These are phyloP conservation scores for Phytopythium helicoides DNA, from an alignment of 352 stramenopile genomes.

Conservation along the genomic window DNA sequence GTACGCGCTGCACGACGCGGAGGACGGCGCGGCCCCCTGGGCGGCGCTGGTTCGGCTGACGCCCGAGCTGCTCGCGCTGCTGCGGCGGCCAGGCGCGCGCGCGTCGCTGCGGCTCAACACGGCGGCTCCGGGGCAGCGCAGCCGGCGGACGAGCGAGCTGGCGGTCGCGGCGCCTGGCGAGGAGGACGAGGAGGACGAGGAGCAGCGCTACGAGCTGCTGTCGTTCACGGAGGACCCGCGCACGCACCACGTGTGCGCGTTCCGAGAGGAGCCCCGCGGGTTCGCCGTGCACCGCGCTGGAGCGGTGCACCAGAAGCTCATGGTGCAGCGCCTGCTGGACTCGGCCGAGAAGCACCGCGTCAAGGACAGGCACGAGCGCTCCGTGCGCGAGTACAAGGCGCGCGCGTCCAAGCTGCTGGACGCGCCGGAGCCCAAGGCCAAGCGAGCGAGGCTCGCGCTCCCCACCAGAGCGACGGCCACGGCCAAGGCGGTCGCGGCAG, in stretches of 20 bases:
- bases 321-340: slow-evolving; percentile 77
- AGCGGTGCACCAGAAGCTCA: slow-evolving; percentile 74
- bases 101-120: slow-evolving; percentile 25
- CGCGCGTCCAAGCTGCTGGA: slow-evolving; percentile 66
- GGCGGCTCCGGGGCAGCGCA: slow-evolving; percentile 11
- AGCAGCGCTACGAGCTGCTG: slow-evolving; percentile 60
- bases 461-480: slow-evolving; percentile 3
- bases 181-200: slow-evolving; percentile 8
- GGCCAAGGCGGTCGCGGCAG: neutral
- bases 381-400: slow-evolving; percentile 66
- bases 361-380: slow-evolving; percentile 77
- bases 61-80: slow-evolving; percentile 71
- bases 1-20: slow-evolving; percentile 71
- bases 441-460: neutral
- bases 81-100: slow-evolving; percentile 27
- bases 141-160: slow-evolving; percentile 53
- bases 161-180: slow-evolving; percentile 21
- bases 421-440: slow-evolving; percentile 9
- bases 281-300: slow-evolving; percentile 61
- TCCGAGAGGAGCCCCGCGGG: slow-evolving; percentile 23
- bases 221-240: slow-evolving; percentile 67
- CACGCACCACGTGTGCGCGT: slow-evolving; percentile 68
- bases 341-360: slow-evolving; percentile 75
- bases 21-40: slow-evolving; percentile 36
- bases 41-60: slow-evolving; percentile 72